Base-by-base conservation (phyloP, 371 early-diverging fungal species). In the Mucor velutinosus region DNA sequence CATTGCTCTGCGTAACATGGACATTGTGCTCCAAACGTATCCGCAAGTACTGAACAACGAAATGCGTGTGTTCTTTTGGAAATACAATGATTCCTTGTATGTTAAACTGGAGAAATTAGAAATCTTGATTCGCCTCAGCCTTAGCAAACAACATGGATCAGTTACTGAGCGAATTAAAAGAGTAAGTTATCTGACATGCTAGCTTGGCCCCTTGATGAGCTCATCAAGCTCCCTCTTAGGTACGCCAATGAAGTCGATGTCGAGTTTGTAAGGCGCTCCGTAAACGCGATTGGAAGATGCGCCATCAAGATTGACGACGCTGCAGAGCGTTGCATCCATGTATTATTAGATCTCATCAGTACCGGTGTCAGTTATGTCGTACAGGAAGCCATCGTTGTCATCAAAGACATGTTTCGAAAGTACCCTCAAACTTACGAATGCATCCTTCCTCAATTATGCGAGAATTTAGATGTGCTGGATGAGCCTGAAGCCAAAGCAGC, bases 41-140 rank as follows among this genome's bases (percentile, higher is more conserved):
- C 95, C 97, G 7, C 94, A 94, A 32, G 87, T 97, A 14, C 80
- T 98, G 53, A 88, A 85, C 25, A 90, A 92, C 68, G 97, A 98
- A 76, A 92, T 97, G 69, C 90, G 94, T 32, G 94, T 96, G 19
- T 98, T 99, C 80, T 99, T 98, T 74, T 97, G 96, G 81, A 98
- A 97, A 82, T 99, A 96, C 85, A 95, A 98, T 75, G 99, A 99
- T 79, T 98, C 99, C 17, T 93, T 93, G 68, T 98, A 97, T 75
- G 98, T 99, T 60, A 99, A 98, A 75, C 83, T 95, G 53, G 97
- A 94, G 63, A 99, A 98, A 75, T 87, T 99, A 19, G 97, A 96
- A 74, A 93, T 97, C 60, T 92, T 99, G 62, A 90, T 98, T 78
- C 87, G 92, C 69, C 86, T 98, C 23, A 88, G 91, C 43, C 91